phyloP scores from a whole-genome alignment of 2,329 filamentous ascomycete genomes.

The Fusarium sp. region DNA sequence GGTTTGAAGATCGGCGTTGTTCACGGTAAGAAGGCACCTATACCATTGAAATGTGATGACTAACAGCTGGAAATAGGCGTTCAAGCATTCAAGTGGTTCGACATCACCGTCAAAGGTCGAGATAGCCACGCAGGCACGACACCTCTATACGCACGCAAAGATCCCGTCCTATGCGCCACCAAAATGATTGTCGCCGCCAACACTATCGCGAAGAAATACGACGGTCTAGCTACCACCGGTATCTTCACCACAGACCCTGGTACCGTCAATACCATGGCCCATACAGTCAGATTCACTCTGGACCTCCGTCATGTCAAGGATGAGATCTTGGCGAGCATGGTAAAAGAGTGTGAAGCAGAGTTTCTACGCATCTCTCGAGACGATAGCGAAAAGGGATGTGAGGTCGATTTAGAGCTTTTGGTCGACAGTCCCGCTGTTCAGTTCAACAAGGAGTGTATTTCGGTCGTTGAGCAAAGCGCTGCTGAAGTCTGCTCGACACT shows the following conservation, averaged over 20 bases:
- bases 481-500: neutral
- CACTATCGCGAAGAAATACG: neutral
- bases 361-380: neutral
- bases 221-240: neutral
- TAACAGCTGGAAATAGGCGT: neutral
- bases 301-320: conserved; percentile 4
- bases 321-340: neutral
- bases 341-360: neutral
- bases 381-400: conserved; percentile 5
- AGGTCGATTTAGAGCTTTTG: neutral
- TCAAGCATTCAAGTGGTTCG: conserved; percentile 16
- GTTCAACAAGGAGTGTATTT: conserved; percentile 2
- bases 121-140: conserved; percentile 14
- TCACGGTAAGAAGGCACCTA: fast-evolving
- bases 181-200: conserved; percentile 14
- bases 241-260: conserved; percentile 3
- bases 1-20: conserved; percentile 6
- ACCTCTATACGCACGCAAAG: conserved; percentile 11
- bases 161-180: neutral
- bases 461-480: conserved; percentile 2
- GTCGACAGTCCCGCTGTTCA: neutral
- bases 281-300: neutral
- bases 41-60: fast-evolving
- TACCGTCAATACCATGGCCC: conserved; percentile 2
- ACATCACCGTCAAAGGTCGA: neutral